Percentiles rank a stretch among this genome's conserved stretches.
Evolutionary conservation across 805 yeast species (phyloP).

Genomic region (Sugiyamaella marilandica): DNA sequence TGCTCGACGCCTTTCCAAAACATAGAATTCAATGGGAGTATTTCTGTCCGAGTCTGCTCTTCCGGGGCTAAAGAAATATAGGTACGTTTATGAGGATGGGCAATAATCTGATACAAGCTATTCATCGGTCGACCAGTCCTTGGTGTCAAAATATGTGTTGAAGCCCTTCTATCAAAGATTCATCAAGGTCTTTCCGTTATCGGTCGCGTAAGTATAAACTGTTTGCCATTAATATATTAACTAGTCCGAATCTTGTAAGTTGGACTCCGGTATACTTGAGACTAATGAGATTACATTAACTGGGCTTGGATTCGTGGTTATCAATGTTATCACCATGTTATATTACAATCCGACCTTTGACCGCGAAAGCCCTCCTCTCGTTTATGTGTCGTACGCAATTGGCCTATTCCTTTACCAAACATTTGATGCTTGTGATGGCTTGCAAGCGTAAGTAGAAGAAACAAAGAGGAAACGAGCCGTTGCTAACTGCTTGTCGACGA

Average conservation of each 20-base stretch:
- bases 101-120: constrained; percentile 23
- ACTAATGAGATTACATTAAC: constrained; percentile 75
- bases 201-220: constrained; percentile 58
- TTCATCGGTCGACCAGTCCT: constrained; percentile 70
- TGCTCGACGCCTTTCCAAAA: too few species aligned
- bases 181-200: constrained; percentile 68
- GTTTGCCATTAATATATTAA: not conserved
- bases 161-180: constrained; percentile 79
- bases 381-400: constrained; percentile 68
- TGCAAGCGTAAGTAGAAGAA: constrained; percentile 56
- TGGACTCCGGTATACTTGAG: not conserved
- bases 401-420: constrained; percentile 90
- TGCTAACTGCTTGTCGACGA: constrained; percentile 43
- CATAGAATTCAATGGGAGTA: constrained; percentile 48
- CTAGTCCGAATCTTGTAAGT: constrained; percentile 16
- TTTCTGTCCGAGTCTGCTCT: constrained; percentile 54
- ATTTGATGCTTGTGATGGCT: constrained; percentile 93
- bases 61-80: constrained; percentile 51
- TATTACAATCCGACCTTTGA: constrained; percentile 67
- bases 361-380: constrained; percentile 65
- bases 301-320: constrained; percentile 68
- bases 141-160: constrained; percentile 65
- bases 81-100: constrained; percentile 29
- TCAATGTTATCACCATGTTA: constrained; percentile 60
- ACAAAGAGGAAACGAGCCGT: too few species aligned